phyloP scores from a whole-genome alignment of 1,139 yeast species.

The Kazachstania sp. region DNA sequence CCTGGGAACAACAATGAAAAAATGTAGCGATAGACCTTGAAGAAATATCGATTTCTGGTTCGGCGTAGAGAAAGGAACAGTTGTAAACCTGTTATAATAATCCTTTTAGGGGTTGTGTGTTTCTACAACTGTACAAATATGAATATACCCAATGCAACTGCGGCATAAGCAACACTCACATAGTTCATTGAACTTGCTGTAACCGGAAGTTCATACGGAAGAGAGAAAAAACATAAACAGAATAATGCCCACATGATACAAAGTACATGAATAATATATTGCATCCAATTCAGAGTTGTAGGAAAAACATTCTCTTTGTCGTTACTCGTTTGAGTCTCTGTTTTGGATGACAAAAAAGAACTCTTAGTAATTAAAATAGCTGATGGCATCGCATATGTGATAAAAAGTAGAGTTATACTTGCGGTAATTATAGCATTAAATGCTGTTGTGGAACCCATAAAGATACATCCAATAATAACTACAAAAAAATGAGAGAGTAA shows the following conservation, averaged over 20 bases:
- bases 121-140: background rate
- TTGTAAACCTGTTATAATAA: too few relatives aligned
- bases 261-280: conserved; percentile 39
- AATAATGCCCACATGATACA: conserved; percentile 37
- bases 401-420: conserved; percentile 31
- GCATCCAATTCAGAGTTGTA: conserved; percentile 10
- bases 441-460: conserved; percentile 34
- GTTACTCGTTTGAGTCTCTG: background rate
- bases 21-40: too few relatives aligned
- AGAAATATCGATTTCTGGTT: too few relatives aligned
- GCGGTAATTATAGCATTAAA: conserved; percentile 35
- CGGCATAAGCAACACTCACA: conserved; percentile 1
- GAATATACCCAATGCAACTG: background rate
- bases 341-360: background rate
- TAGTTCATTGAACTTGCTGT: conserved; percentile 2
- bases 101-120: too few relatives aligned
- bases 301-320: background rate
- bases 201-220: conserved; percentile 42
- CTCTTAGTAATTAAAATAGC: conserved; percentile 31
- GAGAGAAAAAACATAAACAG: conserved; percentile 37
- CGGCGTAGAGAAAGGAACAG: too few relatives aligned
- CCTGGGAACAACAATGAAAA: too few relatives aligned
- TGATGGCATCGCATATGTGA: conserved; percentile 32
- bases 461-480: conserved; percentile 33
- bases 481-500: conserved; percentile 29